Conservation (phyloP, 495 filamentous ascomycete genomes). For the Parathielavia appendiculata region DNA sequence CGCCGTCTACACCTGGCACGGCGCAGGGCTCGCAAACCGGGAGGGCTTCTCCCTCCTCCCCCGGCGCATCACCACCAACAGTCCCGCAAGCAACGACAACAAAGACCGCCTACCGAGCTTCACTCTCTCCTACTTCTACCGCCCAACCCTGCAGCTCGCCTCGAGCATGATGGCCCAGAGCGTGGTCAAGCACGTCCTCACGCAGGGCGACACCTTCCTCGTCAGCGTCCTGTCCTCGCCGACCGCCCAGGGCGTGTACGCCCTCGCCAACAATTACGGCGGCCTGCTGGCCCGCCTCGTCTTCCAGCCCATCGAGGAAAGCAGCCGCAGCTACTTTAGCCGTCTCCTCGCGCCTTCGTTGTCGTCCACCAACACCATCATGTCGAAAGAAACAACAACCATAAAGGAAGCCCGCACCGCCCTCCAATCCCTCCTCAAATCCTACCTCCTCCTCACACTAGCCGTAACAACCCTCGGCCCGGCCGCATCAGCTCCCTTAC, state of each 20-base stretch:
- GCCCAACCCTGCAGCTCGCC: constrained; percentile 60
- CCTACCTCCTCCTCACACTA: constrained; percentile 66
- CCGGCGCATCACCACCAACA: constrained; percentile 14
- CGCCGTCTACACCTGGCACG: constrained; percentile 56
- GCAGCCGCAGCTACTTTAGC: constrained; percentile 78
- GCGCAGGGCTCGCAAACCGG: constrained; percentile 37
- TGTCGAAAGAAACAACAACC: constrained; percentile 17
- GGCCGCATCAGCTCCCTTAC: constrained; percentile 60
- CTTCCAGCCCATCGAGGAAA: constrained; percentile 94
- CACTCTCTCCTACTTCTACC: constrained; percentile 59
- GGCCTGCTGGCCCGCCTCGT: constrained; percentile 82
- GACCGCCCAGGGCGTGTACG: constrained; percentile 85
- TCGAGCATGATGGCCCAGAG: constrained; percentile 80
- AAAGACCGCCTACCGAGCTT: constrained; percentile 34
- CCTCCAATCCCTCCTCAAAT: constrained; percentile 50
- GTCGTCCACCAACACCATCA: not conserved
- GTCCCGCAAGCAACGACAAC: not conserved
- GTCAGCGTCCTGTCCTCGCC: constrained; percentile 70
- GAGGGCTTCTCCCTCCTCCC: constrained; percentile 56
- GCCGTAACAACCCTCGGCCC: constrained; percentile 65
- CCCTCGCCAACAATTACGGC: constrained; percentile 90
- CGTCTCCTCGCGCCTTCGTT: constrained; percentile 48
- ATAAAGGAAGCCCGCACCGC: constrained; percentile 41
- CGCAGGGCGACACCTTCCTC: constrained; percentile 87
- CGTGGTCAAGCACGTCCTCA: constrained; percentile 82